A percentile compares a stretch with the other conserved stretches of the same genome.
phyloP scores from a whole-genome alignment of 805 yeast genomes.

The Zygotorulaspora chibaensis region DNA sequence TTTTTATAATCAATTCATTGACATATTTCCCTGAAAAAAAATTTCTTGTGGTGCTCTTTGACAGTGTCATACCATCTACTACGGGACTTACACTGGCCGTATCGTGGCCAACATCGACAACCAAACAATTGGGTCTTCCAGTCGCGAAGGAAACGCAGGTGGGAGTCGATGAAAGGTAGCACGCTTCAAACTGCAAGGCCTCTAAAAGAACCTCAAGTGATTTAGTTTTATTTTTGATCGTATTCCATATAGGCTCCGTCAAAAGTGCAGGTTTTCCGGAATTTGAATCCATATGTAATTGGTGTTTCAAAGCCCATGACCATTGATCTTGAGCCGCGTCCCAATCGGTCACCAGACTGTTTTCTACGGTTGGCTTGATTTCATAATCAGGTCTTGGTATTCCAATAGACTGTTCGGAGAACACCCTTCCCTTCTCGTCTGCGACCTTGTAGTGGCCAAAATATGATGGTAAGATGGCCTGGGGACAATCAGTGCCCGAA shows the following conservation, averaged over 20 bases:
- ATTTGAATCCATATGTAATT: slow-evolving; percentile 44
- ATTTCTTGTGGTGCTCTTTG: slow-evolving; percentile 66
- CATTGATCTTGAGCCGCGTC: slow-evolving; percentile 78
- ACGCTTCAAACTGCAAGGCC: slow-evolving; percentile 67
- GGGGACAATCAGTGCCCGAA: slow-evolving; percentile 90
- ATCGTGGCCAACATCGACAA: slow-evolving; percentile 84
- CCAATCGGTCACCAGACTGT: slow-evolving; percentile 75
- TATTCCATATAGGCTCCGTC: slow-evolving; percentile 87
- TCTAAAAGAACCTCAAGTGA: slow-evolving; percentile 72
- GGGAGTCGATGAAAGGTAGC: slow-evolving; percentile 77
- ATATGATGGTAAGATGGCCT: slow-evolving; percentile 65
- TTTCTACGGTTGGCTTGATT: slow-evolving; percentile 53
- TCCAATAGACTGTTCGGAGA: slow-evolving; percentile 42
- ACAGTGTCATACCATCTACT: slow-evolving; percentile 72
- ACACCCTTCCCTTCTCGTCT: slow-evolving; percentile 22
- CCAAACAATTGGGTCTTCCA: slow-evolving; percentile 81
- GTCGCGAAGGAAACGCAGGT: slow-evolving; percentile 84
- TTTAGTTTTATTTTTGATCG: slow-evolving; percentile 58
- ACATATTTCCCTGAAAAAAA: slow-evolving; percentile 69
- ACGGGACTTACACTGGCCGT: slow-evolving; percentile 73
- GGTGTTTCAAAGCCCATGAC: slow-evolving; percentile 50
- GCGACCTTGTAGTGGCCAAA: slow-evolving; percentile 41
- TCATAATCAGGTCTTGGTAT: slow-evolving; percentile 51
- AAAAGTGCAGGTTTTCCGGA: slow-evolving; percentile 56
- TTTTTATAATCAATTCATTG: slow-evolving; percentile 28